A percentile compares a stretch with the other conserved stretches of the same genome.
Evolutionary conservation across 1,284 basidiomycete species (phyloP).

Genomic region (Malassezia arunalokei): DNA sequence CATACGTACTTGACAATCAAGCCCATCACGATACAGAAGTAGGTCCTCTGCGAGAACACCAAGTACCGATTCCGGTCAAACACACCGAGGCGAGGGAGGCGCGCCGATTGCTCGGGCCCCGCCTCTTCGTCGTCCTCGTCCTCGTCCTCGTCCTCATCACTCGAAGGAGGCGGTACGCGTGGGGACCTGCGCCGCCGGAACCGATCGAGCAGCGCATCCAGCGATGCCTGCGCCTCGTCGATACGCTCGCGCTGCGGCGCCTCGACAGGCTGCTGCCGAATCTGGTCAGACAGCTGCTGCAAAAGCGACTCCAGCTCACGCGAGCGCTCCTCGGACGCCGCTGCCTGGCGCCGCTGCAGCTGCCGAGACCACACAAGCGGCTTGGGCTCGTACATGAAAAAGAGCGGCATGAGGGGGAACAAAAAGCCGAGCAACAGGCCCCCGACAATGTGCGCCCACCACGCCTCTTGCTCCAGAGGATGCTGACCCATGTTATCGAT

Average conservation of each 20-base stretch:
- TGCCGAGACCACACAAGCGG: not conserved
- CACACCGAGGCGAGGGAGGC: not conserved
- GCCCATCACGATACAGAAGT: constrained; percentile 2
- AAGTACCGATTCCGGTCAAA: not conserved
- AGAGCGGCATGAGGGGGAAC: constrained; percentile 19
- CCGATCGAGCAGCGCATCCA: not conserved
- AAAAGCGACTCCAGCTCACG: not conserved
- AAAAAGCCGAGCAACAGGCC: constrained; percentile 20
- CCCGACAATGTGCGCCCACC: not conserved
- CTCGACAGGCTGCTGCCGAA: not conserved
- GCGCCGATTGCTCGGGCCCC: not conserved
- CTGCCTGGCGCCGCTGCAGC: not conserved
- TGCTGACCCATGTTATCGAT: constrained; percentile 16
- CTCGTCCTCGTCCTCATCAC: not conserved
- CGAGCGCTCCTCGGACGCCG: not conserved
- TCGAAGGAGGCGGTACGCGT: not conserved
- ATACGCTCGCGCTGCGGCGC: not conserved
- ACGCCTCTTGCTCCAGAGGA: constrained; percentile 1
- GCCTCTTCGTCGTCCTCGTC: constrained; percentile 1
- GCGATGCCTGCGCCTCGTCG: not conserved
- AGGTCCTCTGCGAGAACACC: constrained; percentile 8
- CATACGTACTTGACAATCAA: constrained; percentile 7
- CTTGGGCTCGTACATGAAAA: constrained; percentile 10
- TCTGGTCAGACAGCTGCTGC: not conserved
- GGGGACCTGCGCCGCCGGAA: not conserved